A percentile compares a stretch with the other conserved stretches of the same genome.
Conservation (phyloP, 2,329 filamentous ascomycete genomes). For the Pseudogymnoascus sp. region DNA sequence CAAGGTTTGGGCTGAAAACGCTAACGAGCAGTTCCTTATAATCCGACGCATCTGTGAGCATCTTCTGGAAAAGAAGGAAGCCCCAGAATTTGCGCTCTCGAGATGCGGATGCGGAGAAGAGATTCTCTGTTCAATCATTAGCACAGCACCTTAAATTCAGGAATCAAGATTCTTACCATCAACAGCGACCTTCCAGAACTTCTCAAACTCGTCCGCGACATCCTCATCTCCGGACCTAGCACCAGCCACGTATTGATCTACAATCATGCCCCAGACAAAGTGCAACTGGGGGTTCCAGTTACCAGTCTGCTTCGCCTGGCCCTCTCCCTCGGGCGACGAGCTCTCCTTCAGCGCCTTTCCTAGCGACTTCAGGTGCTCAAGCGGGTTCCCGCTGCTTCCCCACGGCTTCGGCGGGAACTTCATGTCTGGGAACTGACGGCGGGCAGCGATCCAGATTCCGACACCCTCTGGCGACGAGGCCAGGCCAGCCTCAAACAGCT, state of each 20-base stretch:
- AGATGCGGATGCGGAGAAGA: conserved; percentile 75
- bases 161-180: conserved; percentile 54
- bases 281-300: conserved; percentile 74
- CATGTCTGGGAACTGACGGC: conserved; percentile 54
- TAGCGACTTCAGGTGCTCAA: conserved; percentile 62
- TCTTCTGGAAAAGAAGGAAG: conserved; percentile 76
- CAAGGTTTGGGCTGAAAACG: conserved; percentile 76
- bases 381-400: conserved; percentile 58
- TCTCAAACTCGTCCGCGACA: conserved; percentile 44
- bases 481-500: conserved; percentile 55
- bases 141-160: neutral
- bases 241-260: conserved; percentile 44
- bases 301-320: conserved; percentile 44
- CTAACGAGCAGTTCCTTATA: conserved; percentile 41
- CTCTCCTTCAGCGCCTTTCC: conserved; percentile 74
- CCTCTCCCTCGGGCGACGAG: conserved; percentile 41
- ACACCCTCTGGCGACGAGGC: conserved; percentile 81
- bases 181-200: conserved; percentile 80
- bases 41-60: conserved; percentile 48
- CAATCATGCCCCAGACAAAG: conserved; percentile 78
- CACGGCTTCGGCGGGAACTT: conserved; percentile 63
- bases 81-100: conserved; percentile 88
- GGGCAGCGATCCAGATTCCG: conserved; percentile 73
- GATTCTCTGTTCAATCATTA: conserved; percentile 49
- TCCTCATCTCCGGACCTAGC: conserved; percentile 24